Base-by-base conservation (phyloP, 75 land plant genomes). In the Pinus tabuliformis region DNA sequence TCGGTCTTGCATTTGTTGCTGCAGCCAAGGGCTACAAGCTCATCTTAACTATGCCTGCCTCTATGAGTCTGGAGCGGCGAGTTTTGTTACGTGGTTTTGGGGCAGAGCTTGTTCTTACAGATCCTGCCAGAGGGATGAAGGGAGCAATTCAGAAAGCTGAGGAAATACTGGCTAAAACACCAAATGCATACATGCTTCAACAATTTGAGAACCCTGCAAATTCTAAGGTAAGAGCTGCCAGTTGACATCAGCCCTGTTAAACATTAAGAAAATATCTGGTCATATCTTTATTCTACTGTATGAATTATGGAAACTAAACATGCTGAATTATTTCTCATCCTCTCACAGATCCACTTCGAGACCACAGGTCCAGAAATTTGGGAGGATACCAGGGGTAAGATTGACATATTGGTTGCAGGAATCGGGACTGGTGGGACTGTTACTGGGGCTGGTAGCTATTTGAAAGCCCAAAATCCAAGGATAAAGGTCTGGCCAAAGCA, bases 191-290 rank as follows among this genome's bases (percentile, higher is more conserved):
- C 80, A 93, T 93, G 92, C 98, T 95, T 78, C 94, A 91, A 68
- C 98, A 95, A 75, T 95, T 93, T 78, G 97, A 93, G 62, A 95
- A 95, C 76, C 94, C 98, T 72, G 96, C 98, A 61, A 95, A 95
- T 71, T 97, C 98, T 11, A 91, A 95, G 94, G 98, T 89, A 65
- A 54, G 22, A 42, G 36, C 56, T 49, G 6, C 52, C n/a, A 20
- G 49, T 42, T 68, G 36, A 39, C 49, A 42, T 59, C 3, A 22
- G 20, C 21, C 36, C 37, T 28, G 36, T 64, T 64, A 24, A 16
- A 21, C 36, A 74, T 74, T 58, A 26, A 68, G 42, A 68, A n/a
- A 49, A 49, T 9, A 11, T 49, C 54, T 9, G 13, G 54, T 49
- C 54, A 49, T 49, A 11, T 11, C 54, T 49, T 9, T 11, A 9